Evolutionary conservation across 768 basidiomycete species (phyloP), one percentile per base, ranked within the genome.

Genomic region (Xanthoconium stramineum): DNA sequence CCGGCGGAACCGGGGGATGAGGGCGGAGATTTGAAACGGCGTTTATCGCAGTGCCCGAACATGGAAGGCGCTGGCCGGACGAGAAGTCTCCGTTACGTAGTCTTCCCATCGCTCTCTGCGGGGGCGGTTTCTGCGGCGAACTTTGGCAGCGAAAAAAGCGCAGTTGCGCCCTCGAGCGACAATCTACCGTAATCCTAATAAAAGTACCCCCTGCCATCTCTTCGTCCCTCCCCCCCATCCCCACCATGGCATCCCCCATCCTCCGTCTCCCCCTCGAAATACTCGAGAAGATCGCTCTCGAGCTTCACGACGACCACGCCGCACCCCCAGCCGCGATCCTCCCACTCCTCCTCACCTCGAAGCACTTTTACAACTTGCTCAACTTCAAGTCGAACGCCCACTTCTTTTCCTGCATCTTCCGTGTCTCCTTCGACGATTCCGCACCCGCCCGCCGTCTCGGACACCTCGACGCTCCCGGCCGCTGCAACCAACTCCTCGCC

Each of bases 391-490:
- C 59, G 1, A 61, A 69, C 50, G 47, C 47, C 24, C 69, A 74
- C 20, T 78, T 89, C 51, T 81, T 80, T 58, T 76, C 82, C 0
- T 69, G 74, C 33, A 76, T 90, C 8, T 89, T 83, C 63, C 72
- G 73, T 14, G 53, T 67, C 65, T 80, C 76, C 64, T 89, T 89
- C 72, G 87, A 89, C 67, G 49, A 59, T 3, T 69, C 70, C 28
- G 82, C 87, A 0, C 72, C 81, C 42, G 33, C 57, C 1, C 80
- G 89, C 24, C 77, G 89, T 42, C 77, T 85, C 55, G 67, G 71
- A 15, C 72, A 74, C 0, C 66, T 62, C 61, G 80, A 63, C 65
- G 80, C 61, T 29, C 60, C 28, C 36, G 70, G 52, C 64, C 74
- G 73, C 73, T 72, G 65, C 55, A 47, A 24, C 44, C 80, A 71